A percentile compares a stretch with the other conserved stretches of the same genome.
phyloP scores from a whole-genome alignment of 2,329 filamentous ascomycete genomes.

The Daldinia sp. region DNA sequence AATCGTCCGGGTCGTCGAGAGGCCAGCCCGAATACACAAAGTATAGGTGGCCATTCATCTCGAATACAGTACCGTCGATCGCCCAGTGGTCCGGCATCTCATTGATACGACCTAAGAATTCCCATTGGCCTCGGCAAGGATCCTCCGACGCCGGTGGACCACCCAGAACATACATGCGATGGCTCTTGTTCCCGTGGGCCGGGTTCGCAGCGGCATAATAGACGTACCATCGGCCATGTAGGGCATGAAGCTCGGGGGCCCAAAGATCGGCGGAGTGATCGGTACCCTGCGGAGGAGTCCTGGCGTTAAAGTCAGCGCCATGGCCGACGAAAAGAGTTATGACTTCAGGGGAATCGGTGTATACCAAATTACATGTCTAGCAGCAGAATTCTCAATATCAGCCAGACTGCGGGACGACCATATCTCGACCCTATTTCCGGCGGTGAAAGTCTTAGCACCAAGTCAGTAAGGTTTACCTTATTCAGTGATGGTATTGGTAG shows the following conservation, averaged over 20 bases:
- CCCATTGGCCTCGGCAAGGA: conserved; percentile 49
- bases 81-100: conserved; percentile 51
- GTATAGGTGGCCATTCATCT: conserved; percentile 47
- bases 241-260: conserved; percentile 52
- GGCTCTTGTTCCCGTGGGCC: conserved; percentile 49
- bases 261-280: conserved; percentile 51
- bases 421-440: conserved; percentile 51
- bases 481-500: not conserved
- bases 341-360: conserved; percentile 2
- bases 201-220: conserved; percentile 51
- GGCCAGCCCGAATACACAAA: conserved; percentile 53
- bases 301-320: conserved; percentile 27
- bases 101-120: conserved; percentile 50
- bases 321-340: not conserved
- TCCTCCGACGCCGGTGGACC: conserved; percentile 47
- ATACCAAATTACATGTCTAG: conserved; percentile 51
- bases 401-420: conserved; percentile 49
- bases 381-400: conserved; percentile 46
- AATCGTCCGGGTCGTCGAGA: conserved; percentile 34
- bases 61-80: conserved; percentile 52
- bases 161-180: conserved; percentile 52
- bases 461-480: conserved; percentile 17
- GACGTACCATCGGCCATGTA: conserved; percentile 52
- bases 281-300: conserved; percentile 49
- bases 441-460: conserved; percentile 49